Evolutionary conservation across 2,329 filamentous ascomycete species (phyloP), one percentile per base, ranked within the genome.

Genomic region (Pochonia chlamydosporia): DNA sequence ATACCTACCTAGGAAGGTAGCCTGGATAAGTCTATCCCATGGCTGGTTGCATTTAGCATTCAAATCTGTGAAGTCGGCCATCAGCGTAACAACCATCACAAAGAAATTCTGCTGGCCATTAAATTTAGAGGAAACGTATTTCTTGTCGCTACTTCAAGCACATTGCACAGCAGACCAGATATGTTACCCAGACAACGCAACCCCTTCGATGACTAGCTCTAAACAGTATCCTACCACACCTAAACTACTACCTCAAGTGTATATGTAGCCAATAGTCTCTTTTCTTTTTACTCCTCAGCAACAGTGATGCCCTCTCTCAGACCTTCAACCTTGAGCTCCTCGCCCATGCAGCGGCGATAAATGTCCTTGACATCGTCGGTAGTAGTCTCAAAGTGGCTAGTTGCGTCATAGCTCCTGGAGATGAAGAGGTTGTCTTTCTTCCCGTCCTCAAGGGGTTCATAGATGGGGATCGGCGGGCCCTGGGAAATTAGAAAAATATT

Each of bases 341-440:
- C 82, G 47, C 90, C 89, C 52, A 85, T 82, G 57, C 85, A 86
- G 60, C 93, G 84, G 58, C 74, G 78, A 75, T 96, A 99, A 59
- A 99, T 89, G 66, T 97, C 89, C 73, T 85, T 86, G 63, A 99
- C 91, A 68, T 99, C 92, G 66, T 96, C 93, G 72, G 78, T 80
- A 40, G 74, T 79, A 30, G 89, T 96, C 81, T 99, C 93, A 63
- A 99, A 99, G 77, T 99, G 93, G 67, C 88, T 95, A 54, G 88
- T 95, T 45, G 95, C 89, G 63, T 99, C 95, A 71, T 99, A 99
- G 75, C 89, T 96, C 83, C 95, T 96, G 62, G 90, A 96, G 66
- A 99, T 90, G 75, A 90, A 99, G 68, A 99, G 85, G 70, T 91
- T 91, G 75, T 96, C 91, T 58, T 84, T 86, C 57, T 74, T 76